Base-by-base conservation (phyloP, 2,329 filamentous ascomycete genomes). In the Colletotrichum sublineola region DNA sequence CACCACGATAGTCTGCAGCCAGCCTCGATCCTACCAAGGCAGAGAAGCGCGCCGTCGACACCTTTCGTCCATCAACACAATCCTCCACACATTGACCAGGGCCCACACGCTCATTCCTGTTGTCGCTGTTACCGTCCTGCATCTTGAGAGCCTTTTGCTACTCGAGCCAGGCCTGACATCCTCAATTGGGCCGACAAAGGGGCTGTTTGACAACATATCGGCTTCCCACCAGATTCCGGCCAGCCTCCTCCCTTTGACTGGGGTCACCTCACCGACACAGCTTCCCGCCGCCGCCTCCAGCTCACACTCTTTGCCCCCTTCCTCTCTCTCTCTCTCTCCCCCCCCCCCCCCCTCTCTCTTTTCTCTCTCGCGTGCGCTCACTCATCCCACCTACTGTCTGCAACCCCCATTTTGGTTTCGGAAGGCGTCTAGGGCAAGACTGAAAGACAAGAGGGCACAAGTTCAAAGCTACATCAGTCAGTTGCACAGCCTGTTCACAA, bases 401-500 rank as follows among this genome's bases (percentile, higher is more conserved):
- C 52, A 63, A 46, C 52, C 50, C 1, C 58, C 46, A 50, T 63
- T 60, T 60, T 68, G 69, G 53, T 63, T 66, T 63, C 31, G 36
- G 69, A 48, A 58, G 58, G 65, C 68, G 46, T 72, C 53, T 52
- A 64, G 62, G 62, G 14, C 62, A 63, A 40, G 61, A 38, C n/a
- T 62, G 56, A 62, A 56, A 65, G 48, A 33, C 52, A 72, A 55
- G 60, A 72, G 60, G 58, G 44, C n/a, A 69, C 7, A 70, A 48
- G 70, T 46, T 65, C 55, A 63, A 65, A 73, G 70, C 42, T 46
- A 29, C 53, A 36, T 66, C 63, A 31, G 58, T n/a, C n/a, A 29
- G 40, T 48, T 55, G 70, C 70, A 73, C 70, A 56, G 67, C 70
- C 42, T 12, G 15, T 52, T 70, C 70, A 73, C 61, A 61, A 61